Evolutionary conservation across 1,284 basidiomycete species (phyloP).

Genomic region (Tilletia horrida): DNA sequence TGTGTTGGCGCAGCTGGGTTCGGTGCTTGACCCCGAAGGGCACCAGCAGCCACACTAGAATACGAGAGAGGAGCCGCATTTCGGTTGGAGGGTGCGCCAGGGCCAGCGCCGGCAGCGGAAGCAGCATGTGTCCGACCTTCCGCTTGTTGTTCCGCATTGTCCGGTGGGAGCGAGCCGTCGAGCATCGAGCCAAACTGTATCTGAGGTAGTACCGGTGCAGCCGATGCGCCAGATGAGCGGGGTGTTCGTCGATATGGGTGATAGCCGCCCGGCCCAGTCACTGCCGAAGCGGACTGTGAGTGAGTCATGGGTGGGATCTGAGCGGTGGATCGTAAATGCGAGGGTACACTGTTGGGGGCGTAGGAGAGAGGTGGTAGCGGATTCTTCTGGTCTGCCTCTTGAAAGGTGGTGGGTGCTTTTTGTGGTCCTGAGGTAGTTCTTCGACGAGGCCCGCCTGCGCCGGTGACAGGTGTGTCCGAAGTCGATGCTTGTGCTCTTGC

Average conservation of each 20-base stretch:
- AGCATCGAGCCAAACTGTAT: conserved; percentile 20
- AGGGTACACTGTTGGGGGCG: not conserved
- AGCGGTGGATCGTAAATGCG: not conserved
- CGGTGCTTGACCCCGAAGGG: not conserved
- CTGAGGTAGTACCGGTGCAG: conserved; percentile 11
- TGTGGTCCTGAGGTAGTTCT: conserved; percentile 48
- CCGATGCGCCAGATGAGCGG: conserved; percentile 28
- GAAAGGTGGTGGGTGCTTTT: conserved; percentile 18
- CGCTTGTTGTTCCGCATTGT: not conserved
- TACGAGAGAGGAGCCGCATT: conserved; percentile 2
- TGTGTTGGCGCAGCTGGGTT: not conserved
- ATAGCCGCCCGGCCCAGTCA: conserved; percentile 33
- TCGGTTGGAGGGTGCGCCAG: not conserved
- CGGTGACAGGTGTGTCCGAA: conserved; percentile 23
- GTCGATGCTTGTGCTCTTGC: conserved; percentile 33
- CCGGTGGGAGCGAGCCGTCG: not conserved
- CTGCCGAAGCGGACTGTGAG: conserved; percentile 29
- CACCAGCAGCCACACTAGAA: conserved; percentile 16
- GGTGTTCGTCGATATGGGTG: conserved; percentile 45
- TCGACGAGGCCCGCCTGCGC: conserved; percentile 29
- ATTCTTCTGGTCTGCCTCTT: conserved; percentile 3
- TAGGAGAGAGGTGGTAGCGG: conserved; percentile 12
- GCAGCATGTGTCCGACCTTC: not conserved
- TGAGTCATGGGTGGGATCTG: not conserved
- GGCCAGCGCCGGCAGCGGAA: not conserved